Evolutionary conservation across 306 rosid genomes (phyloP), one percentile per base, ranked within the genome.

Genomic region (Clitoria ternatea): DNA sequence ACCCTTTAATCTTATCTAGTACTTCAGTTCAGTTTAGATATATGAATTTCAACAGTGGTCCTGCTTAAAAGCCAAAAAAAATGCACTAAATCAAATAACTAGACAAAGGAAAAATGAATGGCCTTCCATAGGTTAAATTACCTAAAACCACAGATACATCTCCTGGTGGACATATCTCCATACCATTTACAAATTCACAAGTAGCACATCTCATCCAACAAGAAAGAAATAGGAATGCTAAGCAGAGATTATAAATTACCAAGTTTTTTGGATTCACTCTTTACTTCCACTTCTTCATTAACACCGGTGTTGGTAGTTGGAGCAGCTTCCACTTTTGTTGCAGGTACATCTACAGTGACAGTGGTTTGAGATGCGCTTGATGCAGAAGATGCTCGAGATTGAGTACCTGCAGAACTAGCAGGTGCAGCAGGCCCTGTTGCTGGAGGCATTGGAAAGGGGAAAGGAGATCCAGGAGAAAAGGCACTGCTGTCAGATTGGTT

Each of bases 281-380:
- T 70, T 30, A 32, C 77, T 80, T 84, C 87, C 48, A 69, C 62
- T 70, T 81, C 84, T 27, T 75, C 80, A 54, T 70, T 81, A 70
- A 63, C 76, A 83, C 63, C 75, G 62, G 83, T 48, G 56, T 66
- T 77, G 62, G 83, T 48, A 56, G 84, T 57, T 39, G 89, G 75
- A 39, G 89, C 5, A 11, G 73, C 77, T 68, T 89, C 95, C 17
- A 85, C 89, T 77, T 82, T 79, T 27, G 85, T 79, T 39, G 91
- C 82, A 59, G 97, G 72, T 65, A 91, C 69, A 78, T 91, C 99
- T 35, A 90, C 90, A 5, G 97, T 89, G 19, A 78, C 83, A 36
- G 85, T 30, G 55, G 90, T 64, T 75, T 83, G 87, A 83, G 89
- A 77, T 35, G 79, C 70, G 30, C 73, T 66, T 55, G 88, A 23